A percentile compares a stretch with the other conserved stretches of the same genome.
Evolutionary conservation across 2,329 filamentous ascomycete species (phyloP).

Genomic region (Pyrenophora teres): DNA sequence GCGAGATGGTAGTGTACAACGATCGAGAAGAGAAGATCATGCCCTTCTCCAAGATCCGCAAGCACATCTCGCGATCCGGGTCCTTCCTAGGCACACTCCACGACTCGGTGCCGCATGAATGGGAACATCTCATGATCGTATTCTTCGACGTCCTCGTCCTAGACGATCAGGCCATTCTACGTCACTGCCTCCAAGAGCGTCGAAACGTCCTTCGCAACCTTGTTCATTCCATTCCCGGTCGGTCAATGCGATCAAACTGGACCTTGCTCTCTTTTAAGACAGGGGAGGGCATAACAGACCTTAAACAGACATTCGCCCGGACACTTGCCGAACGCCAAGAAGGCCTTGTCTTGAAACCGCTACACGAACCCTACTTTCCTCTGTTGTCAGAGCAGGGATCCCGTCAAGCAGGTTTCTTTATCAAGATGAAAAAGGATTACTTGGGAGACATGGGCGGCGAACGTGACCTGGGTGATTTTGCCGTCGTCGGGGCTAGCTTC

Average conservation of each 20-base stretch:
- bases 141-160: conserved; percentile 65
- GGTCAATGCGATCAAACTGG: conserved; percentile 69
- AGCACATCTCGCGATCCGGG: conserved; percentile 76
- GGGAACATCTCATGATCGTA: conserved; percentile 64
- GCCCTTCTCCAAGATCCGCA: conserved; percentile 81
- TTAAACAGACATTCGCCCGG: conserved; percentile 61
- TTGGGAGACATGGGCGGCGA: conserved; percentile 77
- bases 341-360: conserved; percentile 79
- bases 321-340: conserved; percentile 71
- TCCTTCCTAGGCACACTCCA: conserved; percentile 67
- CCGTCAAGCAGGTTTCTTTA: conserved; percentile 56
- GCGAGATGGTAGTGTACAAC: conserved; percentile 80
- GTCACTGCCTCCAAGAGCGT: conserved; percentile 62
- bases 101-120: conserved; percentile 65
- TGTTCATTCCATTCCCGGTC: conserved; percentile 61
- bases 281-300: conserved; percentile 36
- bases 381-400: conserved; percentile 30
- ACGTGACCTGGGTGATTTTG: conserved; percentile 69
- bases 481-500: conserved; percentile 75
- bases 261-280: conserved; percentile 68
- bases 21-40: conserved; percentile 68
- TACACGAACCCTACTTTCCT: conserved; percentile 74
- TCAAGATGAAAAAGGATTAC: conserved; percentile 93
- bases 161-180: conserved; percentile 59
- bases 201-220: conserved; percentile 64